A percentile compares a stretch with the other conserved stretches of the same genome.
Evolutionary conservation across 257 asterid genomes (phyloP).

Genomic region (Solanum bukasovii): DNA sequence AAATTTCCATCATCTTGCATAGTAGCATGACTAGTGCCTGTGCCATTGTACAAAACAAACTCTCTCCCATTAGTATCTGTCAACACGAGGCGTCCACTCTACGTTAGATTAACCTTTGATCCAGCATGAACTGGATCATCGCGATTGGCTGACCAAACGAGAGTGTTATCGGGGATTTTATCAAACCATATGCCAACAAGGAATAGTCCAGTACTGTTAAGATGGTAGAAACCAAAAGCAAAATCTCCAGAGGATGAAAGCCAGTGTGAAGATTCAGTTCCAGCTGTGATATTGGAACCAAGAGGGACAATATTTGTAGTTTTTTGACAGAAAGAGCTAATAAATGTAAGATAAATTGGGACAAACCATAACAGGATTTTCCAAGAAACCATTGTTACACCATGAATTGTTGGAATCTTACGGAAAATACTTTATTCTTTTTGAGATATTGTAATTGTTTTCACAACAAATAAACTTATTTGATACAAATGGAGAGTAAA

Average conservation of each 20-base stretch:
- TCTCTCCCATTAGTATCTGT: background rate
- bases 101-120: slow-evolving; percentile 8
- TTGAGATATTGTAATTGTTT: background rate
- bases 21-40: slow-evolving; percentile 3
- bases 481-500: background rate
- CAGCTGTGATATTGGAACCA: background rate
- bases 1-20: slow-evolving; percentile 24
- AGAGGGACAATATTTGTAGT: background rate
- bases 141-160: slow-evolving; percentile 33
- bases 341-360: background rate
- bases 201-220: slow-evolving; percentile 7
- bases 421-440: background rate
- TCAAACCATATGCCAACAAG: slow-evolving; percentile 34
- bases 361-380: background rate
- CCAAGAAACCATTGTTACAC: background rate
- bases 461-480: too few species aligned
- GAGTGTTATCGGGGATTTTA: slow-evolving; percentile 13
- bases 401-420: background rate
- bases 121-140: slow-evolving; percentile 8
- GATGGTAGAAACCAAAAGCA: slow-evolving; percentile 23
- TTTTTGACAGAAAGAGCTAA: background rate
- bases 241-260: slow-evolving; percentile 26
- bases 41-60: background rate
- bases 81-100: slow-evolving; percentile 10
- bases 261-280: slow-evolving; percentile 1